Conservation (phyloP, 2,329 filamentous ascomycete genomes). For the Exophiala sideris region DNA sequence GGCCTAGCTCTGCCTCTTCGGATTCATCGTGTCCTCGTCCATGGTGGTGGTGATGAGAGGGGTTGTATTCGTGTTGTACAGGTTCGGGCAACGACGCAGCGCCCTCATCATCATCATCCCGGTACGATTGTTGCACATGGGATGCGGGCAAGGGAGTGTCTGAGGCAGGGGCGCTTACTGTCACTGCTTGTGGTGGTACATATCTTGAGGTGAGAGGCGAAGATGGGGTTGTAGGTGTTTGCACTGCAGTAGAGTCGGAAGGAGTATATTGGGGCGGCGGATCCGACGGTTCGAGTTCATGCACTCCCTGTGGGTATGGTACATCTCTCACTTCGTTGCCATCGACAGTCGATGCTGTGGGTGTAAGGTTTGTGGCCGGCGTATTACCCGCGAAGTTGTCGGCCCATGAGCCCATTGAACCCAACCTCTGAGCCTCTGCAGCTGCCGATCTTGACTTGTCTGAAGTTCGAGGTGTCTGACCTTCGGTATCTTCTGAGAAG, state of each 20-base stretch:
- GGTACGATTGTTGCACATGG: constrained; percentile 3
- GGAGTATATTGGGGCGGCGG: constrained; percentile 25
- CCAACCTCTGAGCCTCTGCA: constrained; percentile 22
- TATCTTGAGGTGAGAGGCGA: constrained; percentile 16
- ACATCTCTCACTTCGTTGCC: constrained; percentile 11
- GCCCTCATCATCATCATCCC: constrained; percentile 12
- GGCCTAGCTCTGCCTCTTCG: constrained; percentile 1
- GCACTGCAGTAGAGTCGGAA: constrained; percentile 14
- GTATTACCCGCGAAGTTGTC: constrained; percentile 22
- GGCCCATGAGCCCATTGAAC: constrained; percentile 23
- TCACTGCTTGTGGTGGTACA: constrained; percentile 8
- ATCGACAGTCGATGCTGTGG: constrained; percentile 18
- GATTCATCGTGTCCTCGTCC: background rate
- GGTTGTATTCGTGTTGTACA: constrained; percentile 3
- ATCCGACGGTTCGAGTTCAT: constrained; percentile 19
- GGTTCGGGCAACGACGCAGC: constrained; percentile 13
- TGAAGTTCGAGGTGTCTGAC: constrained; percentile 12
- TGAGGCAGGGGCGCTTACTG: constrained; percentile 20
- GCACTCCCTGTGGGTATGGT: constrained; percentile 5
- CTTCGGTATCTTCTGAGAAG: constrained; percentile 11
- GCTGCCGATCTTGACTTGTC: constrained; percentile 25
- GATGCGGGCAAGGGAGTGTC: constrained; percentile 3
- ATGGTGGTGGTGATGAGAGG: background rate
- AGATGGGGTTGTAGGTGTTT: constrained; percentile 6
- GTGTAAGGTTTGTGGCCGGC: constrained; percentile 18